Evolutionary conservation across 73 alveolate genomes (phyloP).

Genomic region (Paramecium pentaurelia): DNA sequence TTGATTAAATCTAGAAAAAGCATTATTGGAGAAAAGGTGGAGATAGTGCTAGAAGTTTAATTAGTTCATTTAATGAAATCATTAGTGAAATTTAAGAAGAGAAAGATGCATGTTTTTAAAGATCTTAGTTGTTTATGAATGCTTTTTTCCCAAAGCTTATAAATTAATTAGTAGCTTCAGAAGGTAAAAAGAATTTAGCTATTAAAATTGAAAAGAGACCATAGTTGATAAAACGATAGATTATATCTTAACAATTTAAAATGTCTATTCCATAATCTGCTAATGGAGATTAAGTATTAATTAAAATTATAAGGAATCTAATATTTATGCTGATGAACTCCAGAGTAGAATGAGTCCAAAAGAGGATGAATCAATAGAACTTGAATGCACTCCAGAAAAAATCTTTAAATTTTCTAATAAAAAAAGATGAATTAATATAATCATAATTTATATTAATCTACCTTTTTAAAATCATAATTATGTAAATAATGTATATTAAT

Average conservation of each 20-base stretch:
- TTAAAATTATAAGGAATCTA: not conserved
- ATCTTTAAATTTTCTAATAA: not conserved
- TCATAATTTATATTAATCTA: not conserved
- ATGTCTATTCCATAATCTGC: slow-evolving; percentile 37
- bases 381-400: not conserved
- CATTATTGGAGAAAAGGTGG: slow-evolving; percentile 12
- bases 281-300: slow-evolving; percentile 30
- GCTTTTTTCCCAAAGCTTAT: slow-evolving; percentile 16
- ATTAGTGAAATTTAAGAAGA: slow-evolving; percentile 1
- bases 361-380: slow-evolving; percentile 9
- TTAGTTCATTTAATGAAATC: not conserved
- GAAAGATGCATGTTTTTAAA: not conserved
- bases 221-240: not conserved
- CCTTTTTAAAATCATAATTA: not conserved
- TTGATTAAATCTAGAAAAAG: not conserved
- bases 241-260: not conserved
- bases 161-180: not conserved
- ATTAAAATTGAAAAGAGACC: slow-evolving; percentile 7
- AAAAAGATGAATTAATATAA: not conserved
- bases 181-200: not conserved
- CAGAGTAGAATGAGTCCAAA: slow-evolving; percentile 4
- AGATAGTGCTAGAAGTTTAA: not conserved
- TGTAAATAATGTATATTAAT: too few relatives aligned
- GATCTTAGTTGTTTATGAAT: not conserved
- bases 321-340: slow-evolving; percentile 14